Conservation (phyloP, 2,329 filamentous ascomycete genomes). For the Sporothrix euskadiensis region DNA sequence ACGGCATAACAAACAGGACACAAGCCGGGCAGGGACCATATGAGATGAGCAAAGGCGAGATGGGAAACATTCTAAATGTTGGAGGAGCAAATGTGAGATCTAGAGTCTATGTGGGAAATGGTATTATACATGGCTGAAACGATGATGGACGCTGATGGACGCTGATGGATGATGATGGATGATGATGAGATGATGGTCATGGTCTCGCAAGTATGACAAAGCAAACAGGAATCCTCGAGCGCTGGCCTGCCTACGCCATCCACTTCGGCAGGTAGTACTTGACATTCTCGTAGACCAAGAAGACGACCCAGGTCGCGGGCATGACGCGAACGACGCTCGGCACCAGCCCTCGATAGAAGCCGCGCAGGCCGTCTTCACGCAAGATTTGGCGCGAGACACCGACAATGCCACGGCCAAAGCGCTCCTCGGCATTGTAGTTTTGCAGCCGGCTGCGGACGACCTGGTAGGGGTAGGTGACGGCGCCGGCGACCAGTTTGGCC, state of each 20-base stretch:
- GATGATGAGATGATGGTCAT: no score
- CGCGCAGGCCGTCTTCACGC: conserved; percentile 72
- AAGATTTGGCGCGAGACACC: conserved; percentile 76
- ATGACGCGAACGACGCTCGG: conserved; percentile 89
- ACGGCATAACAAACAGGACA: no score
- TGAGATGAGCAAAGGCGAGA: neutral
- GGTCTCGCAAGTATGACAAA: no score
- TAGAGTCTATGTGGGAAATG: neutral
- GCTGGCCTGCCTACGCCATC: conserved; percentile 31
- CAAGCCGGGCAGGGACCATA: no score
- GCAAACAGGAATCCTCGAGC: no score
- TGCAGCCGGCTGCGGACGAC: conserved; percentile 86
- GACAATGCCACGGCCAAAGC: conserved; percentile 67
- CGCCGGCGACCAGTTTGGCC: conserved; percentile 86
- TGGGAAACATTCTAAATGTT: neutral
- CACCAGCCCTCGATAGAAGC: conserved; percentile 89
- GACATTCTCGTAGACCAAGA: conserved; percentile 94
- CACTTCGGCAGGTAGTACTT: conserved; percentile 65
- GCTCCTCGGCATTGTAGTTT: conserved; percentile 76
- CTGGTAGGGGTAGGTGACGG: conserved; percentile 91
- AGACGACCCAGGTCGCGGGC: conserved; percentile 94
- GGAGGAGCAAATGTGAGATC: neutral
- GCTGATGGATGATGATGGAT: no score
- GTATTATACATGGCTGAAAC: neutral
- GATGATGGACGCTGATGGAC: no score